phyloP scores from a whole-genome alignment of 306 rosid species.

The Ceratonia siliqua region DNA sequence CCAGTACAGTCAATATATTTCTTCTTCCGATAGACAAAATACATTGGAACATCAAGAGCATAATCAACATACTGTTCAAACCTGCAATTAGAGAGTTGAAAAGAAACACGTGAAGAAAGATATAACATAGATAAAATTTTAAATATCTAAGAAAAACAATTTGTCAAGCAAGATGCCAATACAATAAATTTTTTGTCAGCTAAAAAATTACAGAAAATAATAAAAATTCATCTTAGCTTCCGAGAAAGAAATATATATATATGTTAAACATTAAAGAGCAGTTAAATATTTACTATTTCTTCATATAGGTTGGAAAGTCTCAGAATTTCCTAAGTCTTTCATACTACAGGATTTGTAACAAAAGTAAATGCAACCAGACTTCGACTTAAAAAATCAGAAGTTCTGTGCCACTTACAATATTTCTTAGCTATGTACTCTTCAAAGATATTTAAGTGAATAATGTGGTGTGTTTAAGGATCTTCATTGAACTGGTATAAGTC shows the following conservation, averaged over 20 bases:
- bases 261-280: not conserved
- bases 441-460: not conserved
- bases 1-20: constrained; percentile 89
- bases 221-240: not conserved
- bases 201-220: not conserved
- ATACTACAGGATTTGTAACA: no score
- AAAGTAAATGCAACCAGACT: constrained; percentile 5
- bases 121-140: not conserved
- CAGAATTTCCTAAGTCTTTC: no score
- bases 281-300: no score
- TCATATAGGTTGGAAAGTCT: no score
- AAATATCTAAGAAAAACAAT: not conserved
- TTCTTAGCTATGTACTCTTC: not conserved
- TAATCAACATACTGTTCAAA: constrained; percentile 94
- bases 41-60: constrained; percentile 99
- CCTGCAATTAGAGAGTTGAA: constrained; percentile 50
- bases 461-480: not conserved
- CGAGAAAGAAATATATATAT: not conserved
- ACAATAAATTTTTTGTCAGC: no score
- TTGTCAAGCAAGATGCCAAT: not conserved
- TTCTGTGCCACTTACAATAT: no score
- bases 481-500: not conserved
- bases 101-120: constrained; percentile 9
- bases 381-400: constrained; percentile 8
- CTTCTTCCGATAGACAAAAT: constrained; percentile 80